Evolutionary conservation across 2,329 filamentous ascomycete species (phyloP), one percentile per base, ranked within the genome.

Genomic region (Calonectria fujianensis): DNA sequence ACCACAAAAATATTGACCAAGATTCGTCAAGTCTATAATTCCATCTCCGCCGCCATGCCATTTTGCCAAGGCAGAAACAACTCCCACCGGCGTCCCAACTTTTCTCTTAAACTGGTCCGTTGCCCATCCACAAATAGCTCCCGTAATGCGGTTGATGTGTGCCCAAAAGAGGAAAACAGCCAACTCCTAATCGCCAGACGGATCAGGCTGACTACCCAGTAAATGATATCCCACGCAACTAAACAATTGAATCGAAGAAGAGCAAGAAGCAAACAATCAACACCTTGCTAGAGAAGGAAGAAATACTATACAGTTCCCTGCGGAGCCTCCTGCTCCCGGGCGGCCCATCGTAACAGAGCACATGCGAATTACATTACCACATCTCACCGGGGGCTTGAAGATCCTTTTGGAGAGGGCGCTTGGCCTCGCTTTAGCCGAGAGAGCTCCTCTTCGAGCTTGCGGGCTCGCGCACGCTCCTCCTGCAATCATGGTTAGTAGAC

Each of bases 371-470:
- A 24, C 16, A 59, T n/a, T 31, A 37, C 37, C 39, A 20, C 18
- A 32, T 29, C 70, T 77, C 70, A 82, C 76, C 81, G 82, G 59
- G 88, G 87, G 64, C 85, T 89, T 65, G 87, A 76, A 6, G 87
- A 85, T 74, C 83, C 86, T 79, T 86, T 88, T 85, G 1, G 8
- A 24, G 35, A 59, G 29, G 86, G 84, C 3, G 85, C 87, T 37
- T 85, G 84, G 13, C 84, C 82, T 70, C 86, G 86, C 78, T 84
- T 88, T 50, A 90, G 77, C 35, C 85, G 83, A 37, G 85, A 81
- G 37, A 90, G 78, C 80, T 91, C 89, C 70, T 91, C 89, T 76
- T 91, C 89, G 29, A 90, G 81, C 77, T 86, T 88, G 66, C 89
- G 84, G 71, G 85, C 84, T 76, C 84, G 86, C 72, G 82, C 79